phyloP scores from a whole-genome alignment of 345 rosid species.

The Iberis pinnata region DNA sequence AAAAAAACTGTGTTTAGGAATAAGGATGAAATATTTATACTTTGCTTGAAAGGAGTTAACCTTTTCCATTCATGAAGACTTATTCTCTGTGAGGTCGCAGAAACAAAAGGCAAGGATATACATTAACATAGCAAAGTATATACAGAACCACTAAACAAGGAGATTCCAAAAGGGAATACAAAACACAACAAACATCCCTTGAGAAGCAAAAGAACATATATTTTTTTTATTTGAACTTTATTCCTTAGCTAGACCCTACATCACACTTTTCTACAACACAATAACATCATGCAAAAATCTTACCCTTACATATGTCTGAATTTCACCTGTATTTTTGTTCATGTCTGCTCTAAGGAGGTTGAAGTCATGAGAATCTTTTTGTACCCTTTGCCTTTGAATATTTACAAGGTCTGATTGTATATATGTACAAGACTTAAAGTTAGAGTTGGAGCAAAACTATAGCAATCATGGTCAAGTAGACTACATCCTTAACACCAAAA shows the following conservation, averaged over 20 bases:
- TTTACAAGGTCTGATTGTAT: neutral
- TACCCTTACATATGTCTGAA: neutral
- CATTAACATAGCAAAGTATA: constrained; percentile 9
- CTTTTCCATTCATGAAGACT: constrained; percentile 11
- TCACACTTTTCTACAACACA: too few relatives aligned
- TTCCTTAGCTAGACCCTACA: too few relatives aligned
- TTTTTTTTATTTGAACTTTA: neutral
- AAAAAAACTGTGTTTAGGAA: constrained; percentile 1
- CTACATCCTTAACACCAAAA: neutral
- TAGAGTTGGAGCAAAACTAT: constrained; percentile 3
- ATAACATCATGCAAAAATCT: constrained; percentile 11
- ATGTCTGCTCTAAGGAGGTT: constrained; percentile 11
- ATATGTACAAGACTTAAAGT: constrained; percentile 1
- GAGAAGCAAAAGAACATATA: neutral
- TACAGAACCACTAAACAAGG: neutral
- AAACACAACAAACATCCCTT: constrained; percentile 10
- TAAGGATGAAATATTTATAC: constrained; percentile 19
- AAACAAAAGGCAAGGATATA: constrained; percentile 27
- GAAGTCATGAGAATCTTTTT: constrained; percentile 15
- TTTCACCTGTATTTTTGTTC: neutral
- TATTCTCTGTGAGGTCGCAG: constrained; percentile 20
- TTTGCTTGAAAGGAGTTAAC: constrained; percentile 17
- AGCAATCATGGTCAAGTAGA: too few relatives aligned
- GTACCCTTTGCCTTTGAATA: too few relatives aligned
- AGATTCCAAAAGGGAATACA: neutral